phyloP scores from a whole-genome alignment of 2,329 filamentous ascomycete species.

The Nemania serpens region DNA sequence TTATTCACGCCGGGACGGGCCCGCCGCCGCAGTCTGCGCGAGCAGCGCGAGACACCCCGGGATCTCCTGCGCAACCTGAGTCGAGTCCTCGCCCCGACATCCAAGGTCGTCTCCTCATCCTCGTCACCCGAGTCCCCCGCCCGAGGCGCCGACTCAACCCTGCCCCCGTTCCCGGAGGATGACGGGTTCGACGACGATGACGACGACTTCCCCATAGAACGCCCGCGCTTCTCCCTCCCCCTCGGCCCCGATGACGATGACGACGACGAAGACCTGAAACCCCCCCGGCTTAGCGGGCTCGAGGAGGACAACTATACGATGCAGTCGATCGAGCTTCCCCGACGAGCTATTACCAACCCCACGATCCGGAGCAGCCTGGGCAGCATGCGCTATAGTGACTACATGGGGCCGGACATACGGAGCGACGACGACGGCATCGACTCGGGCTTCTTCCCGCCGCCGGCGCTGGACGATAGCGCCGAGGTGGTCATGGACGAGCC shows the following conservation, averaged over 20 bases:
- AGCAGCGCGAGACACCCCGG: slow-evolving; percentile 47
- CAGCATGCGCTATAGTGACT: slow-evolving; percentile 60
- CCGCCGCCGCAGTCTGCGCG: slow-evolving; percentile 62
- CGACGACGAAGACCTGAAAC: slow-evolving; percentile 54
- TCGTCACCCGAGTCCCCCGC: slow-evolving; percentile 49
- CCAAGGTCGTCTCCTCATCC: slow-evolving; percentile 51
- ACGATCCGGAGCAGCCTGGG: slow-evolving; percentile 52
- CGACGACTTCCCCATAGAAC: slow-evolving; percentile 52
- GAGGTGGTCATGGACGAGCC: slow-evolving; percentile 47
- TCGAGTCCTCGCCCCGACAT: slow-evolving; percentile 56
- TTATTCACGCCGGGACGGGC: slow-evolving; percentile 64
- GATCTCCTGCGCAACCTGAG: slow-evolving; percentile 55
- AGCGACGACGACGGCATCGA: slow-evolving; percentile 51
- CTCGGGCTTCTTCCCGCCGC: slow-evolving; percentile 58
- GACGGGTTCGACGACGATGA: slow-evolving; percentile 49
- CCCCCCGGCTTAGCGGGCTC: slow-evolving; percentile 58
- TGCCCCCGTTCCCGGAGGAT: slow-evolving; percentile 40
- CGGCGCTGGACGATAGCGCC: slow-evolving; percentile 47
- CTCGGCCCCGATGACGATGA: slow-evolving; percentile 54
- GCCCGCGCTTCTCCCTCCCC: slow-evolving; percentile 61
- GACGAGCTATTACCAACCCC: slow-evolving; percentile 55
- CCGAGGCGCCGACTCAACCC: slow-evolving; percentile 31
- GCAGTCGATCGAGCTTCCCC: slow-evolving; percentile 63
- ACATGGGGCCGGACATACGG: slow-evolving; percentile 41
- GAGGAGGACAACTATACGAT: slow-evolving; percentile 64